Conservation (phyloP, 2,329 filamentous ascomycete genomes). For the Dichotomopilus funicola region DNA sequence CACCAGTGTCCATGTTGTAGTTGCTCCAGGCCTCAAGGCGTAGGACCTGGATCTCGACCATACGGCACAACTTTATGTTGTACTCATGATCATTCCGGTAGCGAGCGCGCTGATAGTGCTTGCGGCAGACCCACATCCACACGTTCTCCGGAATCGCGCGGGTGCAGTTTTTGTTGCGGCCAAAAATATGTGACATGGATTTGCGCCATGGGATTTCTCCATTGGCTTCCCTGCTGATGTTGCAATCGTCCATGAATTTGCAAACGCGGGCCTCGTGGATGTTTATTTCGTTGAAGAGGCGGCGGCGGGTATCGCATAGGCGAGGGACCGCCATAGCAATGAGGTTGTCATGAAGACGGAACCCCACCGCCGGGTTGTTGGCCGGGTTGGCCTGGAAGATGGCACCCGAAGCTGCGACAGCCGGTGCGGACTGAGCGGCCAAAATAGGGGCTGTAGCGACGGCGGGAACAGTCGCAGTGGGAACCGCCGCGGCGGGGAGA, state of each 20-base stretch:
- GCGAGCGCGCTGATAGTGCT: constrained; percentile 71
- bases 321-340: not conserved
- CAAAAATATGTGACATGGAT: constrained; percentile 74
- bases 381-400: not conserved
- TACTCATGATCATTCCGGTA: constrained; percentile 61
- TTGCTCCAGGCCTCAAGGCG: constrained; percentile 59
- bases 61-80: constrained; percentile 54
- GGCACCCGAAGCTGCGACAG: no score
- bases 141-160: constrained; percentile 60
- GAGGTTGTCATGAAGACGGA: not conserved
- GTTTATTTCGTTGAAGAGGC: not conserved
- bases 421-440: no score
- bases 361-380: not conserved
- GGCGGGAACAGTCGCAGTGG: no score
- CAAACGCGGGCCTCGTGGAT: constrained; percentile 32
- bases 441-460: no score
- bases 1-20: constrained; percentile 34
- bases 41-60: constrained; percentile 56
- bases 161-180: constrained; percentile 74
- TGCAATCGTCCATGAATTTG: constrained; percentile 51
- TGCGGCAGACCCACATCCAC: constrained; percentile 73
- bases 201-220: constrained; percentile 44
- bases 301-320: not conserved
- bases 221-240: constrained; percentile 34
- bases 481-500: no score